phyloP scores from a whole-genome alignment of 1,284 basidiomycete genomes.

The Gymnopus androsaceus region DNA sequence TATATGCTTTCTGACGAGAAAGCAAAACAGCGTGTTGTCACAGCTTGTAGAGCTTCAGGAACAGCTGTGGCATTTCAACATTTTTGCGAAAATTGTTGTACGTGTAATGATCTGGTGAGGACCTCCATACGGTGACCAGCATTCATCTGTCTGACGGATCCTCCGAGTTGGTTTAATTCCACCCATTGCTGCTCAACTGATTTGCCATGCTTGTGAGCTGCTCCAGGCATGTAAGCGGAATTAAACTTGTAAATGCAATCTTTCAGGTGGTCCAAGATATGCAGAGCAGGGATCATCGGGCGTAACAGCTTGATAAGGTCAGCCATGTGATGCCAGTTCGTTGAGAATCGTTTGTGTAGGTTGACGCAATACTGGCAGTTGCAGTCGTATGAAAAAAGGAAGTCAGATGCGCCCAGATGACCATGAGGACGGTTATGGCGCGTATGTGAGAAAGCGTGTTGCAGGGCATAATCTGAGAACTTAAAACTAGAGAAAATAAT shows the following conservation, averaged over 20 bases:
- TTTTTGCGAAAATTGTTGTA: conserved; percentile 29
- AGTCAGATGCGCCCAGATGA: not conserved
- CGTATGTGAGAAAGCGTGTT: not conserved
- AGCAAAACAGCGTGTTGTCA: not conserved
- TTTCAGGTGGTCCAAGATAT: conserved; percentile 27
- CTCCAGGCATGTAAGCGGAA: conserved; percentile 18
- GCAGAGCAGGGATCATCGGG: conserved; percentile 24
- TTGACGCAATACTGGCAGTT: not conserved
- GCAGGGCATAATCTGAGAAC: not conserved
- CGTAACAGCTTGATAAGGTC: conserved; percentile 2
- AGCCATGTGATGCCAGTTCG: not conserved
- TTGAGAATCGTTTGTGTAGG: not conserved
- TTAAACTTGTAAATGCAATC: conserved; percentile 26
- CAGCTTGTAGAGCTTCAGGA: not conserved
- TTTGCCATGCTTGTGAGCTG: conserved; percentile 29
- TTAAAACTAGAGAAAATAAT: conserved; percentile 3
- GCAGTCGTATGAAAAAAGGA: not conserved
- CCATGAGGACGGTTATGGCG: not conserved
- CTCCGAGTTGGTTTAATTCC: conserved; percentile 25
- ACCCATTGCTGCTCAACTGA: conserved; percentile 26
- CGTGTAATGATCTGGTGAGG: conserved; percentile 21
- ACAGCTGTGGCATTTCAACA: not conserved
- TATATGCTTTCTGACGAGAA: not conserved
- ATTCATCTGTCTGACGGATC: conserved; percentile 26
- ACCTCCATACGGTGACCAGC: conserved; percentile 27